These are phyloP conservation scores for Colletotrichum lentis DNA, from an alignment of 2,329 filamentous ascomycete species.

Conservation along the genomic window DNA sequence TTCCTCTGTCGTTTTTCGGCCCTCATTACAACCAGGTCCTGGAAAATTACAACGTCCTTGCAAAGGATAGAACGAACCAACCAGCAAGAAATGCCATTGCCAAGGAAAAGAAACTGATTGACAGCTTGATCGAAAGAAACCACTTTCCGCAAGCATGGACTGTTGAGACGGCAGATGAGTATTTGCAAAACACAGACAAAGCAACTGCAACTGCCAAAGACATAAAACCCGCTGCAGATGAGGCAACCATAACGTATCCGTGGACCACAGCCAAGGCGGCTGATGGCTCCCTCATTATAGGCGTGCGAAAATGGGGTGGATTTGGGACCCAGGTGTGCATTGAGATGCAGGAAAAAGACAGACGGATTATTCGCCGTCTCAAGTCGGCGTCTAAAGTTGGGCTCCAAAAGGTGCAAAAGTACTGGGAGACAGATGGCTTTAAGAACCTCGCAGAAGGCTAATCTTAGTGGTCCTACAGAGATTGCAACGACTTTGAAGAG, in stretches of 20 bases:
- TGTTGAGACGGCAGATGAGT: neutral
- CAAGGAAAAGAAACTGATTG: neutral
- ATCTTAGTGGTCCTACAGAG: neutral
- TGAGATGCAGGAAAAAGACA: neutral
- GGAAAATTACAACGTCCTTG: neutral
- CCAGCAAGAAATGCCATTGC: neutral
- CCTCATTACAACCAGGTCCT: neutral
- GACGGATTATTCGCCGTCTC: neutral
- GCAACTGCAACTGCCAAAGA: neutral
- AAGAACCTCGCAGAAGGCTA: constrained; percentile 3
- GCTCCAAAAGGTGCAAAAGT: neutral
- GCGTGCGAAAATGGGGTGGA: neutral
- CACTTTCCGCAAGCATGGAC: neutral
- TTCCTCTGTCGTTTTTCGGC: neutral
- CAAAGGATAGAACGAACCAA: neutral
- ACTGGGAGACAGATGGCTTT: neutral
- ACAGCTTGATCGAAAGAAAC: neutral
- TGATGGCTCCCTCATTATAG: constrained; percentile 8
- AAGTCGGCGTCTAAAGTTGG: neutral
- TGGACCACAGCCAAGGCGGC: neutral
- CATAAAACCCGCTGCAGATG: neutral
- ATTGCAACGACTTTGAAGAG: constrained; percentile 17
- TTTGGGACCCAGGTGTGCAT: neutral
- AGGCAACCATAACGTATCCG: neutral
- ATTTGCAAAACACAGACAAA: neutral